phyloP scores from a whole-genome alignment of 1,139 yeast species.

The Suhomyces ambrosiae region DNA sequence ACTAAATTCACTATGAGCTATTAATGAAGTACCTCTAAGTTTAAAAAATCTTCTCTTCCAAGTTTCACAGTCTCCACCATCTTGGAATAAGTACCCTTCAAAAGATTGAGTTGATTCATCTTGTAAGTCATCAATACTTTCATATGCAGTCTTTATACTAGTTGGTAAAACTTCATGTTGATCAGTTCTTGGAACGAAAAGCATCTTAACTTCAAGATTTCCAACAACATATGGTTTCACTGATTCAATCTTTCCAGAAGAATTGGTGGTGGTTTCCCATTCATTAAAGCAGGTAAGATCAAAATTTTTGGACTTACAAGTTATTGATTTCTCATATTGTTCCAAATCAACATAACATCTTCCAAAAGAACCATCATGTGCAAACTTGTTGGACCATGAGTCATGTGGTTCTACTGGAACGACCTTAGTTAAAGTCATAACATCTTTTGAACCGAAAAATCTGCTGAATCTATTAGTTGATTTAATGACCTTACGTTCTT shows the following conservation, averaged over 20 bases:
- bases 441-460: conserved; percentile 51
- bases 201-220: conserved; percentile 67
- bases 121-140: conserved; percentile 49
- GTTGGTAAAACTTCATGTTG: conserved; percentile 63
- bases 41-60: conserved; percentile 67
- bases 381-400: conserved; percentile 59
- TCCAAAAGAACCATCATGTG: conserved; percentile 88
- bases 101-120: conserved; percentile 38
- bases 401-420: conserved; percentile 56
- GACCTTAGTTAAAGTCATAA: conserved; percentile 55
- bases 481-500: conserved; percentile 53
- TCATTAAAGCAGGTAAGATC: conserved; percentile 73
- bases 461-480: conserved; percentile 49
- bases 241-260: conserved; percentile 30
- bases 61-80: conserved; percentile 72
- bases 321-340: conserved; percentile 56
- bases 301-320: conserved; percentile 54
- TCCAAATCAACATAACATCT: conserved; percentile 68
- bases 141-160: conserved; percentile 61
- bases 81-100: conserved; percentile 73
- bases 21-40: conserved; percentile 58
- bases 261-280: conserved; percentile 60
- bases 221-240: conserved; percentile 66
- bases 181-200: conserved; percentile 66
- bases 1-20: conserved; percentile 66